Percentiles rank a stretch among this genome's conserved stretches.
phyloP scores from a whole-genome alignment of 805 yeast species.

The Wickerhamiella sorbophila region DNA sequence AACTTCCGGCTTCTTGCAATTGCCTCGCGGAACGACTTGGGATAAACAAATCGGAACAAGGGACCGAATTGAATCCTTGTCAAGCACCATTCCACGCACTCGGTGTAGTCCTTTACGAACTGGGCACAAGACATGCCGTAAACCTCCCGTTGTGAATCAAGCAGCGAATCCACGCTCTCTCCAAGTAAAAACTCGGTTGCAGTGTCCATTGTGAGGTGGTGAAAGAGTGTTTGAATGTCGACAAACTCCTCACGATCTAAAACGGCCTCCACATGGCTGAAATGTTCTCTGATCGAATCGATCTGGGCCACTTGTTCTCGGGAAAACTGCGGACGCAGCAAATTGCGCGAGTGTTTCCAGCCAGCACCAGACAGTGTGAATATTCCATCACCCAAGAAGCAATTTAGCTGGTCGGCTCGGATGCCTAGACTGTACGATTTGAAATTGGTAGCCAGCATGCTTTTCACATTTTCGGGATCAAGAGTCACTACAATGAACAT shows the following conservation, averaged over 20 bases:
- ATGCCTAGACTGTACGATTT: slow-evolving; percentile 22
- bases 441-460: slow-evolving; percentile 21
- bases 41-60: slow-evolving; percentile 13
- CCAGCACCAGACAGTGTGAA: slow-evolving; percentile 25
- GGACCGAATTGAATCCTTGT: slow-evolving; percentile 14
- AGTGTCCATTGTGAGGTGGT: slow-evolving; percentile 23
- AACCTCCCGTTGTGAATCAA: slow-evolving; percentile 7
- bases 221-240: slow-evolving; percentile 22
- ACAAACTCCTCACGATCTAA: slow-evolving; percentile 6
- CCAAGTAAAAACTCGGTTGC: slow-evolving; percentile 27
- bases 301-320: slow-evolving; percentile 24
- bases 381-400: slow-evolving; percentile 25
- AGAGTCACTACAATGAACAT: slow-evolving; percentile 16
- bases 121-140: slow-evolving; percentile 11
- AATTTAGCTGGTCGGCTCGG: slow-evolving; percentile 18
- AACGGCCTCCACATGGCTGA: slow-evolving; percentile 4
- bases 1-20: slow-evolving; percentile 23
- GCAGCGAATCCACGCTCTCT: slow-evolving; percentile 19
- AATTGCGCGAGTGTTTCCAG: slow-evolving; percentile 27
- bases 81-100: slow-evolving; percentile 12
- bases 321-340: slow-evolving; percentile 27
- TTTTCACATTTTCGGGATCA: slow-evolving; percentile 23
- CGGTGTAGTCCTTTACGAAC: slow-evolving; percentile 17
- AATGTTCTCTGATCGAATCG: slow-evolving; percentile 18
- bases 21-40: slow-evolving; percentile 23